phyloP scores from a whole-genome alignment of 768 basidiomycete species.

The Lyophyllum decastes region DNA sequence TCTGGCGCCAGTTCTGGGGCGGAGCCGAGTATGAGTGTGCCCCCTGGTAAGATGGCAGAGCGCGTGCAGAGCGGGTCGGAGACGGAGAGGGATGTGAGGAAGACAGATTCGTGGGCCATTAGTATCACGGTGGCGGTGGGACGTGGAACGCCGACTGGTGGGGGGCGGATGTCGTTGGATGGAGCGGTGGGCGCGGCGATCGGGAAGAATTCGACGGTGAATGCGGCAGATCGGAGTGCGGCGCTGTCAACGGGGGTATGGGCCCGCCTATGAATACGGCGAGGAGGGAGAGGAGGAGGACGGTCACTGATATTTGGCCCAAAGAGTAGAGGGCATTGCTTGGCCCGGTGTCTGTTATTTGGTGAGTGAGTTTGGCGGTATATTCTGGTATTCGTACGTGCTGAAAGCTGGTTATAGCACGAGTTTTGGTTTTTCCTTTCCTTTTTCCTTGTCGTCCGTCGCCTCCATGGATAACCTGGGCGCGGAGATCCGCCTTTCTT shows the following conservation, averaged over 20 bases:
- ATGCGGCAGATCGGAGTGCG: slow-evolving; percentile 44
- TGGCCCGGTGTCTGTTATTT: background rate
- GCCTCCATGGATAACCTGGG: background rate
- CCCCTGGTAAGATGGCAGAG: background rate
- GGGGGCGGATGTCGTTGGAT: slow-evolving; percentile 46
- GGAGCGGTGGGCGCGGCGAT: slow-evolving; percentile 24
- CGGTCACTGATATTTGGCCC: slow-evolving; percentile 49
- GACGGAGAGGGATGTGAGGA: slow-evolving; percentile 51
- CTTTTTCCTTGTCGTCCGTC: background rate
- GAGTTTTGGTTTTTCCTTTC: background rate
- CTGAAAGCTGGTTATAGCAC: too few species aligned
- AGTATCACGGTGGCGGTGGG: too few species aligned
- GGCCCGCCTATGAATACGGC: slow-evolving; percentile 15
- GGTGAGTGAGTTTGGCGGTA: background rate
- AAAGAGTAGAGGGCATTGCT: slow-evolving; percentile 1
- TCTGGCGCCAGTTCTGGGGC: slow-evolving; percentile 21
- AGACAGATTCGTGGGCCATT: slow-evolving; percentile 28
- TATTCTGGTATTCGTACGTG: too few species aligned
- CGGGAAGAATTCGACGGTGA: slow-evolving; percentile 29
- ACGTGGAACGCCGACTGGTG: too few species aligned
- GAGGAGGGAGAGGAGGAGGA: slow-evolving; percentile 42
- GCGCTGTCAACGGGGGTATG: slow-evolving; percentile 22
- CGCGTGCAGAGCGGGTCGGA: slow-evolving; percentile 35
- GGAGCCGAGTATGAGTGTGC: slow-evolving; percentile 21
- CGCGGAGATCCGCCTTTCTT: background rate